Percentiles rank a stretch among this genome's conserved stretches.
Evolutionary conservation across 371 early-diverging fungal species (phyloP).

Genomic region (Lichtheimia ornata): DNA sequence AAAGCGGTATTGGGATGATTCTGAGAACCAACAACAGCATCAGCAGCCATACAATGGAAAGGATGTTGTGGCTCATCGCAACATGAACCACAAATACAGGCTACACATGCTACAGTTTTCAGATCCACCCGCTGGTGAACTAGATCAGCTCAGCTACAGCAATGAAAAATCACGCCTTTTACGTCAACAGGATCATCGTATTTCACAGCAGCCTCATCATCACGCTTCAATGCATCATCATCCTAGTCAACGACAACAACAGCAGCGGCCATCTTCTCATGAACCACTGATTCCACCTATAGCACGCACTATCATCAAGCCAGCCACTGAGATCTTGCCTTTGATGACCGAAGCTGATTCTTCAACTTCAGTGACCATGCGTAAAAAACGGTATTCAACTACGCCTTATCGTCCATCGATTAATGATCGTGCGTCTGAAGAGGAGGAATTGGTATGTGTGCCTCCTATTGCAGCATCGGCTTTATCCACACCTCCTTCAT

Average conservation of each 20-base stretch:
- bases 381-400: slow-evolving; percentile 32
- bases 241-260: too few species aligned
- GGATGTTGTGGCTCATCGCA: slow-evolving; percentile 3
- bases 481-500: neutral
- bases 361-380: slow-evolving; percentile 28
- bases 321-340: slow-evolving; percentile 24
- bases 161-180: neutral
- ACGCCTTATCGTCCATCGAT: slow-evolving; percentile 6
- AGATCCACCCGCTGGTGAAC: slow-evolving; percentile 34
- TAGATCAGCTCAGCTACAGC: slow-evolving; percentile 37
- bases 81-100: slow-evolving; percentile 31
- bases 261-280: too few species aligned
- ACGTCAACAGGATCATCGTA: too few species aligned
- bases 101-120: slow-evolving; percentile 31
- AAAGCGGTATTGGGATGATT: slow-evolving; percentile 10
- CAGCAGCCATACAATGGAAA: slow-evolving; percentile 13
- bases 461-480: slow-evolving; percentile 12
- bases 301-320: slow-evolving; percentile 16
- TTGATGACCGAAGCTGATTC: slow-evolving; percentile 16
- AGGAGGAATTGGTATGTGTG: slow-evolving; percentile 2
- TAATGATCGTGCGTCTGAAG: neutral
- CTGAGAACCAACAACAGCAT: neutral
- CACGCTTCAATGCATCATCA: too few species aligned
- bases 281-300: slow-evolving; percentile 18
- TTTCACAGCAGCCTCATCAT: too few species aligned